These are phyloP conservation scores for Chytriomyces hyalinus DNA, from an alignment of 192 early-diverging fungal species.

Conservation along the genomic window DNA sequence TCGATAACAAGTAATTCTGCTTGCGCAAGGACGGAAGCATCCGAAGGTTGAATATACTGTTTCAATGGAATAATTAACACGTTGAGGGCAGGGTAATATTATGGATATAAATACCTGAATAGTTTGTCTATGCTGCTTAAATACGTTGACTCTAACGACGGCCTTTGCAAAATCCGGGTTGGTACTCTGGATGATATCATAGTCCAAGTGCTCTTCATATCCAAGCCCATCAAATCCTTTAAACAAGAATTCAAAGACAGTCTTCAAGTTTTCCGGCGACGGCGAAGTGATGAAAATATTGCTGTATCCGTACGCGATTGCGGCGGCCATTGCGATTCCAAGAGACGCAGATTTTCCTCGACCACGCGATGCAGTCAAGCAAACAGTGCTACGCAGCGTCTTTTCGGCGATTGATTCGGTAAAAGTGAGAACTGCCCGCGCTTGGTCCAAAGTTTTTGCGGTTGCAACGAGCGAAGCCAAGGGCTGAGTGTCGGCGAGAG, in stretches of 20 bases:
- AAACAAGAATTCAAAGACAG: conserved; percentile 97
- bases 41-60: conserved; percentile 95
- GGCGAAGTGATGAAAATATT: conserved; percentile 99
- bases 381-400: conserved; percentile 85
- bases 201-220: conserved; percentile 99
- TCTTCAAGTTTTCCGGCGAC: conserved; percentile 96
- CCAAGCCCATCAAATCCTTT: conserved; percentile 96
- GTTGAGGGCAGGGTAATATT: not conserved
- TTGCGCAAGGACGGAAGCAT: conserved; percentile 89
- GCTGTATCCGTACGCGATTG: conserved; percentile 97
- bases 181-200: conserved; percentile 97
- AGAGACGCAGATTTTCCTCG: conserved; percentile 97
- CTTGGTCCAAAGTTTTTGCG: conserved; percentile 92
- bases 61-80: not conserved
- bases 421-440: conserved; percentile 95
- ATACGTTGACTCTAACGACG: conserved; percentile 94
- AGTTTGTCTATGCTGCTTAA: conserved; percentile 95
- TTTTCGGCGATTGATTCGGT: conserved; percentile 97
- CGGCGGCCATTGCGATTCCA: conserved; percentile 91
- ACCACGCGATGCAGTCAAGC: conserved; percentile 93
- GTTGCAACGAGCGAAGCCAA: conserved; percentile 82
- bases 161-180: conserved; percentile 95
- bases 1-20: conserved; percentile 98
- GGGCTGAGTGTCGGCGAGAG: conserved; percentile 89
- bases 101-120: conserved; percentile 67